phyloP scores from a whole-genome alignment of 345 rosid species.

The Heritiera fomes region DNA sequence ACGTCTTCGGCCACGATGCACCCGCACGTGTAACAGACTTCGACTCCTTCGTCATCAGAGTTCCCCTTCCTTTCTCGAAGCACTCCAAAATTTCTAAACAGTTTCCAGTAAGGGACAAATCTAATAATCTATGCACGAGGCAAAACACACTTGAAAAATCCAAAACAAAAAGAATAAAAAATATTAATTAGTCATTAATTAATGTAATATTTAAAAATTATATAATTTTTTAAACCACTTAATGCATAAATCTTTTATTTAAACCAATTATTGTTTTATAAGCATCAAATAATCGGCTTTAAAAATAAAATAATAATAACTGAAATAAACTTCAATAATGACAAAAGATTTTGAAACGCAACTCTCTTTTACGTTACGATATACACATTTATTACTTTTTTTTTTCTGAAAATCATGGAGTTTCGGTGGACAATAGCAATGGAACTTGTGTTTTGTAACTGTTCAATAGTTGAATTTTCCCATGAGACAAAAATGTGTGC shows the following conservation, averaged over 20 bases:
- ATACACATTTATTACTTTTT: not conserved
- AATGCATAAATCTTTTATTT: too few relatives aligned
- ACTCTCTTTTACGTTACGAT: not conserved
- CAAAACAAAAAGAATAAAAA: not conserved
- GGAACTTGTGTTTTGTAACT: not conserved
- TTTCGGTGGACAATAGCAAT: not conserved
- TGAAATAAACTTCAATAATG: not conserved
- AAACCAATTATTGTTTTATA: too few relatives aligned
- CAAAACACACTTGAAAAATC: not conserved
- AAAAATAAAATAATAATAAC: too few relatives aligned
- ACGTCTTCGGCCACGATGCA: conserved; percentile 21
- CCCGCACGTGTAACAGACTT: conserved; percentile 33
- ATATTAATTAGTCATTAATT: too few relatives aligned
- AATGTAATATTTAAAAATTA: too few relatives aligned
- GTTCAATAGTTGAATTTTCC: not conserved
- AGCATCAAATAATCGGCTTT: too few relatives aligned
- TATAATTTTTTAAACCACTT: too few relatives aligned
- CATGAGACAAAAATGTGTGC: not conserved
- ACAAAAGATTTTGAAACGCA: not conserved
- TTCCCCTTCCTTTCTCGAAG: not conserved
- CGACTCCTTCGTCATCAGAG: not conserved
- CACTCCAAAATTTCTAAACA: conserved; percentile 26
- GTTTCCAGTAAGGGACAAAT: conserved; percentile 30
- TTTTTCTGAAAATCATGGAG: too few relatives aligned
- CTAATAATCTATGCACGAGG: conserved; percentile 35